Conservation (phyloP, 495 filamentous ascomycete genomes). For the Aspergillus wentii region DNA sequence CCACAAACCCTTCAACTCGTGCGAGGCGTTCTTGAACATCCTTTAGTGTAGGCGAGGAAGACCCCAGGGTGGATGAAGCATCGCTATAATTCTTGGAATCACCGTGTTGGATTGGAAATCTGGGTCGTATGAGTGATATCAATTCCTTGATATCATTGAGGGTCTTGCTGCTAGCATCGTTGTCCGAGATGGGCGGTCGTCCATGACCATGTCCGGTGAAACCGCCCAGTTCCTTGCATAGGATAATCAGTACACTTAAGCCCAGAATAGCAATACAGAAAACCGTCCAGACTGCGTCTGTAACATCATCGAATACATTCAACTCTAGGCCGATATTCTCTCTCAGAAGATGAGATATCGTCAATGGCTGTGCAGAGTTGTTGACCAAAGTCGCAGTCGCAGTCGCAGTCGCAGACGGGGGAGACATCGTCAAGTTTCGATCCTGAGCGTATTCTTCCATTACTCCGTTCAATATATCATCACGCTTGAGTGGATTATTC, state of each 20-base stretch:
- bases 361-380: neutral
- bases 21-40: no score
- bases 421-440: neutral
- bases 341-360: neutral
- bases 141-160: no score
- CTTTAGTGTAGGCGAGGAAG: no score
- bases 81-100: no score
- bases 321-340: neutral
- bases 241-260: neutral
- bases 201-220: no score
- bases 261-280: neutral
- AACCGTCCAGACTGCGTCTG: neutral
- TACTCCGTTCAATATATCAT: neutral
- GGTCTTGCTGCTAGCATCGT: no score
- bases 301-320: neutral
- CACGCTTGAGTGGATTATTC: neutral
- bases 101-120: no score
- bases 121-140: no score
- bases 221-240: neutral
- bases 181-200: no score
- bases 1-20: no score
- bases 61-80: no score
- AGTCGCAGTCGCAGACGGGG: neutral
- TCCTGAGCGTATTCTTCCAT: neutral
- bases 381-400: neutral